Base-by-base conservation (phyloP, 805 yeast genomes). In the Suhomyces faveliae region DNA sequence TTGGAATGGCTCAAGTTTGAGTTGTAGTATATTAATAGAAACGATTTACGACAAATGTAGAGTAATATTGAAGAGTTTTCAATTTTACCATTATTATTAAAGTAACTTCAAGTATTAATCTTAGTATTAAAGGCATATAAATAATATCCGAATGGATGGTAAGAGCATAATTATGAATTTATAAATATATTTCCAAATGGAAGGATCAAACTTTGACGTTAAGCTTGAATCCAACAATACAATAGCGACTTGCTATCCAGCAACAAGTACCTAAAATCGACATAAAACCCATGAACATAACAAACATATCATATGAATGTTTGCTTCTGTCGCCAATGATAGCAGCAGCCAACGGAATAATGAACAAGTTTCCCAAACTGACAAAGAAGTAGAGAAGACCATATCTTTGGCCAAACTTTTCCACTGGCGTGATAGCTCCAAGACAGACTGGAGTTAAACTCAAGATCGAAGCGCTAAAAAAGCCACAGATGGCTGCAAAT, bases 391-490 rank as follows among this genome's bases (percentile, higher is more conserved):
- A 84, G 51, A 83, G 76, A 12, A 88, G 74, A 0, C 90, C 90
- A 53, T 81, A 86, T 17, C 85, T 66, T 51, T 79, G 81, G 15
- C 91, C 91, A 60, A 84, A 85, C 47, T 82, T 78, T 49, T 75
- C 71, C 0, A 84, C 82, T 12, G 75, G 76, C n/a, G 84, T 78
- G 23, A 87, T 80, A 40, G 79, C 78, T 0, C 87, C 79, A n/a
- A 84, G 75, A 51, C 91, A 85, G 3, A 81, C 83, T 0, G 92
- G 89, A 0, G 86, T 78, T 43, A 86, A 58, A 0, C 87, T 76
- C 37, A 87, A 67, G 4, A 85, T 79, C 15, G 86, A 78, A 3
- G 89, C 83, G 24, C 79, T 71, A 48, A 77, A 74, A 55, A 83
- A 79, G 0, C 90, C 90, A 57, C 77, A 79, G 3, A 77, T 43